Evolutionary conservation across 2,329 filamentous ascomycete species (phyloP).

Genomic region (Pseudophaeomoniella oleicola): DNA sequence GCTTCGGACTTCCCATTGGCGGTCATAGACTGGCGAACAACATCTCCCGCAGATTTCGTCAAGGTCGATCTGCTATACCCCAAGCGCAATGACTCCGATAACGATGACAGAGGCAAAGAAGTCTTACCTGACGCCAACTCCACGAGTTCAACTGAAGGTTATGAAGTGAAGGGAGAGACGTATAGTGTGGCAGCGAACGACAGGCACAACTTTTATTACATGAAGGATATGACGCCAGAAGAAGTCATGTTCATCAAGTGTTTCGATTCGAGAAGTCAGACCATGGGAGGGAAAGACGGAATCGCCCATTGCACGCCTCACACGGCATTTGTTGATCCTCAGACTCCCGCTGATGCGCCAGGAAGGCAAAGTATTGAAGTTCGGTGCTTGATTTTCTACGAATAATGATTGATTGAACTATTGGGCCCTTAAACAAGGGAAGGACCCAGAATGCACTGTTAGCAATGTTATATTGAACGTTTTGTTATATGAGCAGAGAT

Average conservation of each 20-base stretch:
- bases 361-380: slow-evolving; percentile 51
- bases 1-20: slow-evolving; percentile 54
- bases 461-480: too few relatives aligned
- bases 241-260: slow-evolving; percentile 42
- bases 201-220: slow-evolving; percentile 47
- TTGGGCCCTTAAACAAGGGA: too few relatives aligned
- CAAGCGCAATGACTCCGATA: slow-evolving; percentile 33
- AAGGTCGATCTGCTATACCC: slow-evolving; percentile 51
- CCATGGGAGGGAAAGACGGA: slow-evolving; percentile 20
- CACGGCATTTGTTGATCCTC: slow-evolving; percentile 41
- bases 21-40: slow-evolving; percentile 50
- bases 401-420: too few relatives aligned
- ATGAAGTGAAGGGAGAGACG: slow-evolving; percentile 50
- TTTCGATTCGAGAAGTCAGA: slow-evolving; percentile 34
- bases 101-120: slow-evolving; percentile 46
- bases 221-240: slow-evolving; percentile 50
- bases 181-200: slow-evolving; percentile 43
- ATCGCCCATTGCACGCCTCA: slow-evolving; percentile 36
- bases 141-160: slow-evolving; percentile 39
- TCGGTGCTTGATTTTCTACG: slow-evolving; percentile 47
- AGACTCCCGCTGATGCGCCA: slow-evolving; percentile 33
- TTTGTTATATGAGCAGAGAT: too few relatives aligned
- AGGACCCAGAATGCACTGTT: too few relatives aligned
- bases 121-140: slow-evolving; percentile 33
- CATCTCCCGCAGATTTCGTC: slow-evolving; percentile 42